Percentiles rank a stretch among this genome's conserved stretches.
phyloP scores from a whole-genome alignment of 2,329 filamentous ascomycete species.

The Colletotrichum sp. region DNA sequence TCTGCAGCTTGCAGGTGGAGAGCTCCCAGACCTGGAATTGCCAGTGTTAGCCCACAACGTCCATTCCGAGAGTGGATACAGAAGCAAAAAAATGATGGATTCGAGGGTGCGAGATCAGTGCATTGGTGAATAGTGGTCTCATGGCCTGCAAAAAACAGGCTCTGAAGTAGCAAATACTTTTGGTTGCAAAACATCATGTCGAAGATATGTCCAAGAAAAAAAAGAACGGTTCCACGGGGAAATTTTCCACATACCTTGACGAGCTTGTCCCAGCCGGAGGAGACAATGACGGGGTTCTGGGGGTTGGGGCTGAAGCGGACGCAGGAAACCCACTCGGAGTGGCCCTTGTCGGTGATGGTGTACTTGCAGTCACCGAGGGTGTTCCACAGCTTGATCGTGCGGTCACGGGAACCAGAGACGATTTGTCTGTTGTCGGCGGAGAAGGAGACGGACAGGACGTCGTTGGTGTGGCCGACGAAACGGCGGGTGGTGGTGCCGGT shows the following conservation, averaged over 20 bases:
- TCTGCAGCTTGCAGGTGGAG: constrained; percentile 98
- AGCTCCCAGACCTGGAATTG: constrained; percentile 93
- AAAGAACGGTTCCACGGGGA: background rate
- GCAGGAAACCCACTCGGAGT: constrained; percentile 99
- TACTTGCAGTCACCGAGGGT: constrained; percentile 99
- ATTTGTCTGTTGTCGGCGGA: constrained; percentile 99
- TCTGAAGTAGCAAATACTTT: constrained; percentile 99
- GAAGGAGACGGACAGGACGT: constrained; percentile 99
- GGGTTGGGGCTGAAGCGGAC: constrained; percentile 99
- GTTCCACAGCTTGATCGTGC: constrained; percentile 99
- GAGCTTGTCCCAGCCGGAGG: constrained; percentile 98
- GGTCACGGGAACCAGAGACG: constrained; percentile 97
- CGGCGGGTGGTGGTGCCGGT: constrained; percentile 96
- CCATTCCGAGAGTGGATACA: background rate
- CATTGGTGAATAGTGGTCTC: constrained; percentile 95
- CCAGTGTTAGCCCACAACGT: constrained; percentile 27
- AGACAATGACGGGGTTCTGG: constrained; percentile 99
- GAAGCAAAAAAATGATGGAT: background rate
- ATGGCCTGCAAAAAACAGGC: constrained; percentile 78
- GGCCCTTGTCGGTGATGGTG: constrained; percentile 99
- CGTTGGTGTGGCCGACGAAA: constrained; percentile 99
- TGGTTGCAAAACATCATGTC: constrained; percentile 89
- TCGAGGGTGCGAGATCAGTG: constrained; percentile 67
- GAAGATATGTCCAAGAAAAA: constrained; percentile 29
- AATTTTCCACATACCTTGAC: constrained; percentile 85